These are phyloP conservation scores for Chrysanthemum lavandulifolium DNA, from an alignment of 129 eudicot genomes.

Conservation along the genomic window DNA sequence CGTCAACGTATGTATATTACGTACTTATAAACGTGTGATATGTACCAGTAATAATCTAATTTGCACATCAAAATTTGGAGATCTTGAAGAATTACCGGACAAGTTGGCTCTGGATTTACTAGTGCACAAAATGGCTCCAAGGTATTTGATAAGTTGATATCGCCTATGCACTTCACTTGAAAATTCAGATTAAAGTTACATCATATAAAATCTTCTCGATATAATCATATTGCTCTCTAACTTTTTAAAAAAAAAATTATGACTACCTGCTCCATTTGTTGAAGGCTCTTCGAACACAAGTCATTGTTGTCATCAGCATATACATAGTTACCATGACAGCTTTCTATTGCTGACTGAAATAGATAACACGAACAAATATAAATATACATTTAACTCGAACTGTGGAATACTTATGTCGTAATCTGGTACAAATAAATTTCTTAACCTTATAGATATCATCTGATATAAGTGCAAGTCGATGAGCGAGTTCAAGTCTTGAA, in stretches of 20 bases:
- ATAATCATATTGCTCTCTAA: not conserved
- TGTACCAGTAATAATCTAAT: too few species aligned
- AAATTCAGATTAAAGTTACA: not conserved
- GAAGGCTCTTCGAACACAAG: constrained; percentile 14
- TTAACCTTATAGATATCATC: constrained; percentile 29
- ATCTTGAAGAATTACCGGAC: constrained; percentile 14
- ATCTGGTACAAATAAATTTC: not conserved
- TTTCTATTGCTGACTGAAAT: constrained; percentile 20
- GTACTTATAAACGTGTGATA: too few species aligned
- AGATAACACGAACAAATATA: not conserved
- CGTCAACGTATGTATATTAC: too few species aligned
- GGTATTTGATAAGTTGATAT: not conserved
- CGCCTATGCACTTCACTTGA: constrained; percentile 10
- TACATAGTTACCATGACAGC: constrained; percentile 21
- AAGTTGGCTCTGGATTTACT: constrained; percentile 1
- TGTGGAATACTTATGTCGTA: not conserved
- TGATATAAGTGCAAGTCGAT: constrained; percentile 23
- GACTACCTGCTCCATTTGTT: constrained; percentile 19
- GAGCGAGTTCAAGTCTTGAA: not conserved
- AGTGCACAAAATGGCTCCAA: constrained; percentile 6
- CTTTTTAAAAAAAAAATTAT: not conserved
- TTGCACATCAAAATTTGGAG: not conserved
- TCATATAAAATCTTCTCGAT: not conserved
- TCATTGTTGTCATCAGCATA: constrained; percentile 4
- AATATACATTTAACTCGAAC: too few species aligned